Evolutionary conservation across 768 basidiomycete genomes (phyloP).

Genomic region (Boletus patriciae): DNA sequence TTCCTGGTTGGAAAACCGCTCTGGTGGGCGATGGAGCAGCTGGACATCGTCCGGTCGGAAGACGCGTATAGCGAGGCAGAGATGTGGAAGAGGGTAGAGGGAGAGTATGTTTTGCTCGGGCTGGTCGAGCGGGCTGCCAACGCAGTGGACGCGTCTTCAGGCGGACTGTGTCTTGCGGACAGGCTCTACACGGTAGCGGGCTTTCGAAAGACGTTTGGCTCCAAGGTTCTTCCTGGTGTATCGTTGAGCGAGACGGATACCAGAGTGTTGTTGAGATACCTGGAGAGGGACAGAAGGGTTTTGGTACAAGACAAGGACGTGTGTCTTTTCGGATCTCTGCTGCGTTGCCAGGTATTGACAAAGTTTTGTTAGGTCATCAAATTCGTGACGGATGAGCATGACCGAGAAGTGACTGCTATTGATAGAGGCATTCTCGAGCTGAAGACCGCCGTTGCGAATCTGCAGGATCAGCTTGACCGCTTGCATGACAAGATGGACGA

Average conservation of each 20-base stretch:
- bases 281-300: constrained; percentile 71
- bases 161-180: constrained; percentile 51
- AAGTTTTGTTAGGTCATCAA: constrained; percentile 68
- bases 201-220: constrained; percentile 62
- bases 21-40: constrained; percentile 84
- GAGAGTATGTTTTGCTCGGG: constrained; percentile 69
- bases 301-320: constrained; percentile 71
- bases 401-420: constrained; percentile 62
- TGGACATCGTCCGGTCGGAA: constrained; percentile 66
- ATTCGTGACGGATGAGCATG: constrained; percentile 49
- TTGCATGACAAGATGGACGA: constrained; percentile 71
- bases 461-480: constrained; percentile 67
- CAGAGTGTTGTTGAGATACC: constrained; percentile 68
- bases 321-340: constrained; percentile 20
- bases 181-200: constrained; percentile 57
- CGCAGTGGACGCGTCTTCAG: constrained; percentile 44
- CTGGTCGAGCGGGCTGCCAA: constrained; percentile 69
- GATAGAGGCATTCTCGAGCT: constrained; percentile 84
- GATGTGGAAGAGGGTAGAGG: constrained; percentile 60
- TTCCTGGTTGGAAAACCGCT: constrained; percentile 75
- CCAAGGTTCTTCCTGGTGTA: constrained; percentile 39
- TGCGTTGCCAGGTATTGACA: neutral
- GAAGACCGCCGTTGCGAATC: constrained; percentile 62
- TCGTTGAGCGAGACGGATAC: constrained; percentile 63
- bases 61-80: constrained; percentile 48